phyloP scores from a whole-genome alignment of 129 eudicot species.

The Tagetes erecta region DNA sequence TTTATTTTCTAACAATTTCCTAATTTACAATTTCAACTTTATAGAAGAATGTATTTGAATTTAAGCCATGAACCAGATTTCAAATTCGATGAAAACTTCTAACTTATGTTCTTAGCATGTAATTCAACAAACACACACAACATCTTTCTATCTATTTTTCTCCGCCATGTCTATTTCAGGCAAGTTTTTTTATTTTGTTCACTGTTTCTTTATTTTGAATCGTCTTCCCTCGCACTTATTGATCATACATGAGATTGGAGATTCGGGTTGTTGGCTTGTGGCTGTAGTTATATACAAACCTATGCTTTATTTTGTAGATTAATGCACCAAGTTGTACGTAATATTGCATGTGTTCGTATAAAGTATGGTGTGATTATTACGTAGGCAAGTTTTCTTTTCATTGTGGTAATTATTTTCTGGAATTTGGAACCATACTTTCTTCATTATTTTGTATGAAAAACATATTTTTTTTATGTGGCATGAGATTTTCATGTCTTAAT shows the following conservation, averaged over 20 bases:
- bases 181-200: background rate
- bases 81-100: background rate
- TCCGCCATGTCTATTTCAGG: constrained; percentile 33
- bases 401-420: background rate
- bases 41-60: too few species aligned
- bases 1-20: too few species aligned
- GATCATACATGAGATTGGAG: background rate
- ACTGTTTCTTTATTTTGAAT: constrained; percentile 6
- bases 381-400: background rate
- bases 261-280: background rate
- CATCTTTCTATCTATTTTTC: constrained; percentile 3
- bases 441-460: background rate
- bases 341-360: background rate
- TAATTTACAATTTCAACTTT: too few species aligned
- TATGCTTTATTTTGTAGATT: background rate
- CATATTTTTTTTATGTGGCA: background rate
- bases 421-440: background rate
- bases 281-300: background rate
- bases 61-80: constrained; percentile 4
- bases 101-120: constrained; percentile 15
- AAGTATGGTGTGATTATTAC: background rate
- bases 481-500: constrained; percentile 5
- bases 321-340: background rate
- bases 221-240: background rate
- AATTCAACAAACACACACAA: background rate